Percentiles rank a stretch among this genome's conserved stretches.
These are phyloP conservation scores for Magnolia changhungtana DNA, from an alignment of 164 flowering plant genomes.

Conservation along the genomic window DNA sequence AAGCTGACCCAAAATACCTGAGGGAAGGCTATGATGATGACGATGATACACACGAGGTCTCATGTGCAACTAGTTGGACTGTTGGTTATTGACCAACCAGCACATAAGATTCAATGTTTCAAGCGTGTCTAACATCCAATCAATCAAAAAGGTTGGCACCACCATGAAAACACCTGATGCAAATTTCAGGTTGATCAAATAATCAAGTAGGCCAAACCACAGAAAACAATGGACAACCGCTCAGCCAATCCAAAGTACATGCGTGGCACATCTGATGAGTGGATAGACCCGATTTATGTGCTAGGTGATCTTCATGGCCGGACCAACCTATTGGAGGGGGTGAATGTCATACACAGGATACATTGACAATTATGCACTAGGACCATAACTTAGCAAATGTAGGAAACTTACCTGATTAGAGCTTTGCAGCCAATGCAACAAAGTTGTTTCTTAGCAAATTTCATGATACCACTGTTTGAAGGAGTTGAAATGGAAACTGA, in stretches of 20 bases:
- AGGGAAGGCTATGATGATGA: too few species aligned
- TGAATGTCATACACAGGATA: background rate
- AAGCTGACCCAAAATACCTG: too few species aligned
- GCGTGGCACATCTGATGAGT: background rate
- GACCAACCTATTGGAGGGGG: background rate
- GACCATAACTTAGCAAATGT: background rate
- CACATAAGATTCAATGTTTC: too few species aligned
- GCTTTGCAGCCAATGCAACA: constrained; percentile 95
- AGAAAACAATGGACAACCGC: background rate
- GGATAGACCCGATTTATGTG: background rate
- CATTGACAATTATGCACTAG: background rate
- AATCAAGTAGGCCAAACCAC: background rate
- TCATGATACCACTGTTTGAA: constrained; percentile 89
- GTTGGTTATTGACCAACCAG: too few species aligned
- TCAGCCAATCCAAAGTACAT: background rate
- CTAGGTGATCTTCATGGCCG: background rate
- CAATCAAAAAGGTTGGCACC: too few species aligned
- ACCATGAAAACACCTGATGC: too few species aligned
- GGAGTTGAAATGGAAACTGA: constrained; percentile 94
- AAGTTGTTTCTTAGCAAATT: constrained; percentile 87
- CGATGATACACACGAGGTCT: too few species aligned
- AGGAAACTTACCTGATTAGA: constrained; percentile 51
- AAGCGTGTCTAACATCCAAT: too few species aligned
- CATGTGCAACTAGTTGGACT: too few species aligned
- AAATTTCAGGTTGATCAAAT: too few species aligned